Evolutionary conservation across 306 rosid species (phyloP).

Genomic region (Vigna trinervia): DNA sequence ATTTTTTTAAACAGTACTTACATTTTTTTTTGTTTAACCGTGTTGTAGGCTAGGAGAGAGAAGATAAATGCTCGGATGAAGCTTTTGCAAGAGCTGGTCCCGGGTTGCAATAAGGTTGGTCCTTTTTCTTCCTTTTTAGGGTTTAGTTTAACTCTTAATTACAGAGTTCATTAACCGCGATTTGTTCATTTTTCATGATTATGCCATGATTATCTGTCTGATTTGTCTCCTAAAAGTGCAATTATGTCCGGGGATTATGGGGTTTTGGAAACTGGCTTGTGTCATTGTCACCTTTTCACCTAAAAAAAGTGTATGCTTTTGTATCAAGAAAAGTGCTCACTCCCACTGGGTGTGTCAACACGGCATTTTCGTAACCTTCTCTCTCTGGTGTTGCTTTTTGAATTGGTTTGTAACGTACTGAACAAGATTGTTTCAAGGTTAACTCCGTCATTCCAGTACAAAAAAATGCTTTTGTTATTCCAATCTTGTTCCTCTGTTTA

Average conservation of each 20-base stretch:
- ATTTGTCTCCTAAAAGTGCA: constrained; percentile 66
- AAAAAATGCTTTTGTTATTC: background rate
- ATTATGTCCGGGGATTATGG: constrained; percentile 50
- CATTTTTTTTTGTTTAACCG: background rate
- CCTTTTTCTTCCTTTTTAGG: constrained; percentile 22
- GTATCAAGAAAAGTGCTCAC: constrained; percentile 58
- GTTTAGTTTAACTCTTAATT: constrained; percentile 35
- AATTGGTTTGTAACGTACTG: constrained; percentile 43
- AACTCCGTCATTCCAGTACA: constrained; percentile 36
- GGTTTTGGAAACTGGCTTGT: constrained; percentile 49
- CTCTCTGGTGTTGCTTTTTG: constrained; percentile 31
- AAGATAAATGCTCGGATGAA: constrained; percentile 98
- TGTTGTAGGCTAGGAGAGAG: constrained; percentile 98
- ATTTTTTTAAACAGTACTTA: background rate
- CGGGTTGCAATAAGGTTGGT: constrained; percentile 94
- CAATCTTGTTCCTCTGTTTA: background rate
- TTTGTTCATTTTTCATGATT: constrained; percentile 51
- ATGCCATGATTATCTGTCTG: constrained; percentile 44
- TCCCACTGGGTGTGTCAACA: constrained; percentile 38
- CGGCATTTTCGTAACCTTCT: constrained; percentile 52
- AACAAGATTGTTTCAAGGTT: constrained; percentile 48
- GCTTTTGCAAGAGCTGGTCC: constrained; percentile 96
- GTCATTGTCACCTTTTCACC: constrained; percentile 65
- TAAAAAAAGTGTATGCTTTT: constrained; percentile 62
- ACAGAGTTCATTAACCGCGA: constrained; percentile 38